Percentiles rank a stretch among this genome's conserved stretches.
Conservation (phyloP, 2,329 filamentous ascomycete genomes). For the Sporothrix schenckii region DNA sequence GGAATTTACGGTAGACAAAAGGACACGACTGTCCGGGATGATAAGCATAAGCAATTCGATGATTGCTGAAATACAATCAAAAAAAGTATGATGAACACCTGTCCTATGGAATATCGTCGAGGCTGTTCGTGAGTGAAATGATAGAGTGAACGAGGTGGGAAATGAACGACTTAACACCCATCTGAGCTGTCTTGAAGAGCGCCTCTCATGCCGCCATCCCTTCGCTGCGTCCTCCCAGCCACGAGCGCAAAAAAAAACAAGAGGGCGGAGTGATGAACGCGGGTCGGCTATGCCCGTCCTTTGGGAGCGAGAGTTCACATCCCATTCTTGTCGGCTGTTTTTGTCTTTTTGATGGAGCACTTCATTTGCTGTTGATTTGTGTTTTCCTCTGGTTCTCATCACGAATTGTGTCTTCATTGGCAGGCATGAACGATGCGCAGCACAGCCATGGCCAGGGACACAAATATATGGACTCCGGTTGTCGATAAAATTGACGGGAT, state of each 20-base stretch:
- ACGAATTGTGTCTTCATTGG: too few relatives aligned
- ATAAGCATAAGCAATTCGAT: not conserved
- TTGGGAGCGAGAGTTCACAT: constrained; percentile 21
- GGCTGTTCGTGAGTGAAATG: too few relatives aligned
- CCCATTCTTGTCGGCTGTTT: constrained; percentile 17
- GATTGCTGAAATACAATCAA: constrained; percentile 7
- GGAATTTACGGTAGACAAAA: not conserved
- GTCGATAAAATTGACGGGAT: not conserved
- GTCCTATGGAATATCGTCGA: too few relatives aligned
- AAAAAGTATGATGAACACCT: not conserved
- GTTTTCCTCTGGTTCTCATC: not conserved
- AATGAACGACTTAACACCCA: not conserved
- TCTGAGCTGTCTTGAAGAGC: too few relatives aligned
- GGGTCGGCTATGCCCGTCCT: constrained; percentile 22
- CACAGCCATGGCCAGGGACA: not conserved
- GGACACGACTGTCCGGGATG: not conserved
- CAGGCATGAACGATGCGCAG: not conserved
- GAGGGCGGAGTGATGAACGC: constrained; percentile 17
- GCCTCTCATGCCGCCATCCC: too few relatives aligned
- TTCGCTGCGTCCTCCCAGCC: not conserved
- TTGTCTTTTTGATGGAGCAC: not conserved
- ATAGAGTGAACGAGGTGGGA: too few relatives aligned
- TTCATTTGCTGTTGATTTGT: not conserved
- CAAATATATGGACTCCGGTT: not conserved
- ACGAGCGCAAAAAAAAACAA: constrained; percentile 5